phyloP scores from a whole-genome alignment of 257 asterid species.

The Scutellaria galericulata region DNA sequence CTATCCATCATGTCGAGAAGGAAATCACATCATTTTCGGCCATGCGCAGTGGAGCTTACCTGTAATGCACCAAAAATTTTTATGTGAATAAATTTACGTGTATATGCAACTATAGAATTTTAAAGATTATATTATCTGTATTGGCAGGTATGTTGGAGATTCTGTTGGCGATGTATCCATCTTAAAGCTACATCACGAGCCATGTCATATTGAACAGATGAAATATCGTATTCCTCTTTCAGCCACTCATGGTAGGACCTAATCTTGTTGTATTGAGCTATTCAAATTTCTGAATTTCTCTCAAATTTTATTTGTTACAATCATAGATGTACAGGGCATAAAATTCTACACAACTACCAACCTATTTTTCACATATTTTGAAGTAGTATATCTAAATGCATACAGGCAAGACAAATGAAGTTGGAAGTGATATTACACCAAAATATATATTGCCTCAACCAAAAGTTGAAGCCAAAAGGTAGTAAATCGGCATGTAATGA shows the following conservation, averaged over 20 bases:
- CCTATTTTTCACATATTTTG: not conserved
- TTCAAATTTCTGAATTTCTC: constrained; percentile 9
- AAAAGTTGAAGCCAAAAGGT: constrained; percentile 82
- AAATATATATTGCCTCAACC: constrained; percentile 78
- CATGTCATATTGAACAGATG: constrained; percentile 61
- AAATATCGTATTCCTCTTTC: constrained; percentile 73
- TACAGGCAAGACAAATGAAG: constrained; percentile 62
- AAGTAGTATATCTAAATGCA: not conserved
- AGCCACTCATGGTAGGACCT: constrained; percentile 69
- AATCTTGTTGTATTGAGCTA: not conserved
- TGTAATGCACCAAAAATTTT: constrained; percentile 49
- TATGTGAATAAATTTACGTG: constrained; percentile 5
- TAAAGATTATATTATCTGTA: constrained; percentile 22
- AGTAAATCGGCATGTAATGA: constrained; percentile 27
- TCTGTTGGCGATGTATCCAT: constrained; percentile 68
- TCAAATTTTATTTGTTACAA: not conserved
- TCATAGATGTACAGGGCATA: not conserved
- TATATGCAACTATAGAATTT: constrained; percentile 22
- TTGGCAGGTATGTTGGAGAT: constrained; percentile 82
- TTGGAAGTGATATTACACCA: constrained; percentile 52
- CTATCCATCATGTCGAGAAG: constrained; percentile 57
- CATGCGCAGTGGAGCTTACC: constrained; percentile 64
- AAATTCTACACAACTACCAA: not conserved
- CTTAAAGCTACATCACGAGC: constrained; percentile 61
- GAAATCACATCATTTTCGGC: constrained; percentile 67